phyloP scores from a whole-genome alignment of 306 rosid genomes.

The Carpinus viminea region DNA sequence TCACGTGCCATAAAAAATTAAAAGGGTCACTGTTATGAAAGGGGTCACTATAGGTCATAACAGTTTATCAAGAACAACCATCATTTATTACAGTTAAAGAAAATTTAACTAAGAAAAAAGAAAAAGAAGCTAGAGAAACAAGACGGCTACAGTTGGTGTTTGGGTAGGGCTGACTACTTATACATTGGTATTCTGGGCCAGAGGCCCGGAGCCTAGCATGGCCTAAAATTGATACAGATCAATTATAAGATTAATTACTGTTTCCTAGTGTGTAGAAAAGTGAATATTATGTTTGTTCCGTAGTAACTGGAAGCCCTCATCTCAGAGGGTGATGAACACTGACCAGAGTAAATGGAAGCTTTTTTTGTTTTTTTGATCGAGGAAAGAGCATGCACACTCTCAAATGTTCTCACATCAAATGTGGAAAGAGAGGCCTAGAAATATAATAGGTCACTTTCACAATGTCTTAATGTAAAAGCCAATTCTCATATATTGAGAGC shows the following conservation, averaged over 20 bases:
- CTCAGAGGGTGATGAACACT: constrained; percentile 2
- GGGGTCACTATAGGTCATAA: constrained; percentile 21
- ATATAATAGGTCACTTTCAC: constrained; percentile 8
- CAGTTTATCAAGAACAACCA: background rate
- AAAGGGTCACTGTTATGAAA: background rate
- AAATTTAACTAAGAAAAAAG: background rate
- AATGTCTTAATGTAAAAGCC: constrained; percentile 7
- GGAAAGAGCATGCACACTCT: background rate
- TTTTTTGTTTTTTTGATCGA: too few relatives aligned
- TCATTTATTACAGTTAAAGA: background rate
- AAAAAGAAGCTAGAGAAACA: background rate
- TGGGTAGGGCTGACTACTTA: background rate
- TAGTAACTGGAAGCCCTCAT: constrained; percentile 5
- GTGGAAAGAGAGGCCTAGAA: constrained; percentile 16
- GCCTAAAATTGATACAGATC: background rate
- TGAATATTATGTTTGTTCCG: background rate
- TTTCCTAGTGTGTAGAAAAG: background rate
- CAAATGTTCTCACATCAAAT: background rate
- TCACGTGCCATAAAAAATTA: constrained; percentile 30
- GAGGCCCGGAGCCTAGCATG: too few relatives aligned
- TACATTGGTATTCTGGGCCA: background rate
- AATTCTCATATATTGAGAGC: constrained; percentile 16
- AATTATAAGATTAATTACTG: too few relatives aligned
- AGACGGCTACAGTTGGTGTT: background rate
- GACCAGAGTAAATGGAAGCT: too few relatives aligned